Evolutionary conservation across 1,284 basidiomycete genomes (phyloP).

Genomic region (Boletellus deceptivus): DNA sequence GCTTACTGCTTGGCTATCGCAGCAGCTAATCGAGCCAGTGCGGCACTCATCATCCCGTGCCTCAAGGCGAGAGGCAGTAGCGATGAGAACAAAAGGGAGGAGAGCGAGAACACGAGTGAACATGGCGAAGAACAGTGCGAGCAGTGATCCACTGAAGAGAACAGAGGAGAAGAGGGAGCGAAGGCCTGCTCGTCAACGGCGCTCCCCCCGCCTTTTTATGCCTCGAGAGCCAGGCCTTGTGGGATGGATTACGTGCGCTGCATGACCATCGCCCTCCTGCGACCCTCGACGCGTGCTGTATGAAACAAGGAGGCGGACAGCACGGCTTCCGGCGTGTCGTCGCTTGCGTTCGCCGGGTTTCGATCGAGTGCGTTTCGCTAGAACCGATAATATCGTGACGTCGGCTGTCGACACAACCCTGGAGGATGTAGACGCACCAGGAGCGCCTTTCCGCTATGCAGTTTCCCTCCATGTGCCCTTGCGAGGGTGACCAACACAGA

Average conservation of each 20-base stretch:
- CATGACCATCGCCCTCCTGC: too few relatives aligned
- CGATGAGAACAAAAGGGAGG: conserved; percentile 16
- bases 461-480: too few relatives aligned
- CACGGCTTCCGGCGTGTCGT: too few relatives aligned
- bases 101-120: conserved; percentile 5
- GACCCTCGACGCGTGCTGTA: too few relatives aligned
- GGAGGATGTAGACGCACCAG: too few relatives aligned
- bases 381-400: too few relatives aligned
- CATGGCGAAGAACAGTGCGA: neutral
- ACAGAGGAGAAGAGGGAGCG: neutral
- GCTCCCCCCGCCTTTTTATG: neutral
- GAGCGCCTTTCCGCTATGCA: too few relatives aligned
- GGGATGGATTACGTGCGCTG: neutral
- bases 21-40: conserved; percentile 9
- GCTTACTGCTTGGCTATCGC: conserved; percentile 9
- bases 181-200: neutral
- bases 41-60: conserved; percentile 8
- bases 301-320: too few relatives aligned
- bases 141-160: neutral
- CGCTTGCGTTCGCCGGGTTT: too few relatives aligned
- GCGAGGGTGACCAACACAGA: too few relatives aligned
- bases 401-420: neutral
- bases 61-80: conserved; percentile 9
- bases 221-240: neutral
- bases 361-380: too few relatives aligned